Evolutionary conservation across 208 protist genomes (phyloP), one percentile per base, ranked within the genome.

Genomic region (Acanthamoeba divionensis): DNA sequence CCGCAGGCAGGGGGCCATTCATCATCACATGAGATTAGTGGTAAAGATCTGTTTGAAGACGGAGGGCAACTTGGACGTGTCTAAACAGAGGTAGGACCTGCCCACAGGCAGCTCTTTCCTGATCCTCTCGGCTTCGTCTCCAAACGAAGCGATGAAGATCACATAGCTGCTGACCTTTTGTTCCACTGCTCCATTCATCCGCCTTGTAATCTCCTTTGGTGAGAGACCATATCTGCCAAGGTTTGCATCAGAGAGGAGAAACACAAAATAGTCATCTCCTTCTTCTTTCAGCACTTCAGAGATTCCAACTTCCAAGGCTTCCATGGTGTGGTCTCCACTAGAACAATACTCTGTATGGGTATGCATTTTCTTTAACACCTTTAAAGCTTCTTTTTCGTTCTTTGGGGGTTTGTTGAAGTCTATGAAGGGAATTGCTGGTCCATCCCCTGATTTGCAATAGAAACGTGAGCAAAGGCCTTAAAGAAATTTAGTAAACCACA

Each of bases 221-320:
- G 62, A 50, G 15, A 89, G 50, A 7, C 50, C 55, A 24, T 90
- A 82, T 10, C 65, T 75, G 29, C 89, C 91, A 63, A 98, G 92
- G 69, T 98, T 98, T 26, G 97, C 97, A 79, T 98, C 97, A 75
- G 95, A 97, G 63, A 98, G 95, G 18, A 98, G 93, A 92, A 98
- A 98, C 5, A 98, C 96, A 90, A 98, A 97, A 92, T 97, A 97
- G 29, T 97, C 93, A 69, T 97, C 96, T 7, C 94, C 97, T 69
- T 97, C 96, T 71, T 96, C 93, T 47, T 95, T 54, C 9, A 50
- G 29, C 36, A 91, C 90, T 8, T 38, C 29, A 7, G 73, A 36
- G 15, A 91, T 54, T 5, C 50, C 75, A 26, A 57, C 63, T 15
- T 80, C 75, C 7, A 66, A 29, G 4, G 79, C 60, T 57, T 91